phyloP scores from a whole-genome alignment of 495 filamentous ascomycete genomes.

The Aspergillus asperescens region DNA sequence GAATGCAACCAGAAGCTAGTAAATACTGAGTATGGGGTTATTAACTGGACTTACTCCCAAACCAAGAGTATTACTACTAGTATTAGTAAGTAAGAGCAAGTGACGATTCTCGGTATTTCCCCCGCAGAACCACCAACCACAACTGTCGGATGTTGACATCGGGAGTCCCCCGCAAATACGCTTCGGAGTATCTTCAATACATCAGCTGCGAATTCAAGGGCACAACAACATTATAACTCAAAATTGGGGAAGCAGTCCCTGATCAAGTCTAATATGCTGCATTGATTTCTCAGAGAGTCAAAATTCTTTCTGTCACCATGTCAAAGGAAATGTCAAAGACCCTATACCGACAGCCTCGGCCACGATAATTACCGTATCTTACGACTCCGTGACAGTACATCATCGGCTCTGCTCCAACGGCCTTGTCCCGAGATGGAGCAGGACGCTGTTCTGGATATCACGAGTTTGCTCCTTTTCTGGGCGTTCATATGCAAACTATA shows the following conservation, averaged over 20 bases:
- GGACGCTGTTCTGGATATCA: no score
- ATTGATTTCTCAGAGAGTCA: neutral
- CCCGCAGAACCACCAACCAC: no score
- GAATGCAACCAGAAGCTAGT: neutral
- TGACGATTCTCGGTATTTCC: no score
- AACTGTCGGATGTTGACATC: no score
- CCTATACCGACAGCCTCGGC: conserved; percentile 28
- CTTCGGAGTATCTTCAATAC: no score
- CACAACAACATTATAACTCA: neutral
- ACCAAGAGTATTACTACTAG: neutral
- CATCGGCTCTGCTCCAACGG: conserved; percentile 30
- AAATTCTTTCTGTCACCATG: neutral
- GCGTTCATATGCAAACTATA: no score
- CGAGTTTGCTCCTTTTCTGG: no score
- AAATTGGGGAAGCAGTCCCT: neutral
- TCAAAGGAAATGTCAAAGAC: no score
- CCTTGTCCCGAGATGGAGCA: no score
- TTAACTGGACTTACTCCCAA: neutral
- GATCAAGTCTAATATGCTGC: no score
- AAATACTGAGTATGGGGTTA: neutral
- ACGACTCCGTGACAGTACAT: conserved; percentile 13
- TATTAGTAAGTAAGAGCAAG: no score
- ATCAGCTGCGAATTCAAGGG: neutral
- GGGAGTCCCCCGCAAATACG: neutral
- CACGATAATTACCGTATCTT: conserved; percentile 29